phyloP scores from a whole-genome alignment of 768 basidiomycete genomes.

The Hemileccinum rubropunctum region DNA sequence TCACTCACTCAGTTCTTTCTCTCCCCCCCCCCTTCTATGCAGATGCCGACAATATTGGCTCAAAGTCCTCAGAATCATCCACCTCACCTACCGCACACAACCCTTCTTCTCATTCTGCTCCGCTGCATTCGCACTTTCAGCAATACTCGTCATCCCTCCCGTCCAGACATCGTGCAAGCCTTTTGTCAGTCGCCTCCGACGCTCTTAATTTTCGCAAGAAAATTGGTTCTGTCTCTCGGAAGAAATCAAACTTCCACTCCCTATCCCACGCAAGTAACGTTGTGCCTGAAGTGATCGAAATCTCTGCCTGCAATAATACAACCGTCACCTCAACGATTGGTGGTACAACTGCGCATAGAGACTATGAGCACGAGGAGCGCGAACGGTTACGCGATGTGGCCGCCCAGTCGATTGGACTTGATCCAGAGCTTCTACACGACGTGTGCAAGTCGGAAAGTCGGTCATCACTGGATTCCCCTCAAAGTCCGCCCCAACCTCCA shows the following conservation, averaged over 20 bases:
- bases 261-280: conserved; percentile 37
- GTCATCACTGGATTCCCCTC: conserved; percentile 18
- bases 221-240: conserved; percentile 40
- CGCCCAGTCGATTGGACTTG: conserved; percentile 72
- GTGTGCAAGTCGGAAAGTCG: conserved; percentile 21
- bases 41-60: conserved; percentile 16
- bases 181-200: conserved; percentile 55
- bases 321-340: conserved; percentile 16
- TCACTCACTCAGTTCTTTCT: neutral
- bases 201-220: conserved; percentile 43
- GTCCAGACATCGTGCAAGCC: conserved; percentile 41
- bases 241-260: conserved; percentile 32
- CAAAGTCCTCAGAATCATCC: conserved; percentile 13
- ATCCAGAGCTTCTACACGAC: conserved; percentile 47
- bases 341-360: conserved; percentile 29
- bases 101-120: conserved; percentile 6
- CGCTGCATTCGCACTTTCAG: conserved; percentile 5
- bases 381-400: conserved; percentile 73
- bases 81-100: conserved; percentile 11
- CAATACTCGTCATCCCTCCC: conserved; percentile 7
- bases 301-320: conserved; percentile 42
- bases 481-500: conserved; percentile 3
- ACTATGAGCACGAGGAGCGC: conserved; percentile 70
- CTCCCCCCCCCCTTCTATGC: neutral
- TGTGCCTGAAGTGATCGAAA: conserved; percentile 73